Evolutionary conservation across 305 asterid genomes (phyloP).

Genomic region (Nicotiana rustica): DNA sequence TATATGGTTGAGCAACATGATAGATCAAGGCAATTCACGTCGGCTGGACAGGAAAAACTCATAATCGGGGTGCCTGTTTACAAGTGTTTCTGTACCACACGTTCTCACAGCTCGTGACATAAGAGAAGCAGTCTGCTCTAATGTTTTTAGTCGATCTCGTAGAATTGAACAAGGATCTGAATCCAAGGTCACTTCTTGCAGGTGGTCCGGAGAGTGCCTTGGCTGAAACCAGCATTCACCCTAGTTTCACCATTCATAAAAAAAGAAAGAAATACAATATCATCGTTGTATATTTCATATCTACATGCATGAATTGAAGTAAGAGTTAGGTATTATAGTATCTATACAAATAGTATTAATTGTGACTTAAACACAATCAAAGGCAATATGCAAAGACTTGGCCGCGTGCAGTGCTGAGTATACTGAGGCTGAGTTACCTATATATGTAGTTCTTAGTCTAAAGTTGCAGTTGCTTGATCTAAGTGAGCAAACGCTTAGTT

Average conservation of each 20-base stretch:
- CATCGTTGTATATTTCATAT: constrained; percentile 27
- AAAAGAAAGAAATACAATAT: background rate
- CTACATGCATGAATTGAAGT: background rate
- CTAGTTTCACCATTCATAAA: background rate
- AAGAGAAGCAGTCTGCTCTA: constrained; percentile 37
- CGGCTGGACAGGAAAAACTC: constrained; percentile 42
- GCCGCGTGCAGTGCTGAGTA: background rate
- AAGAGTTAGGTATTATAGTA: background rate
- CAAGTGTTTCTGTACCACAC: constrained; percentile 15
- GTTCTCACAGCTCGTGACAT: constrained; percentile 40
- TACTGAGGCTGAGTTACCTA: background rate
- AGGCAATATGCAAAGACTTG: background rate
- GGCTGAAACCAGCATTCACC: constrained; percentile 47
- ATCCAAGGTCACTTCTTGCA: background rate
- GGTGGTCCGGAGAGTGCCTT: constrained; percentile 29
- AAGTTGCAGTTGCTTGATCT: background rate
- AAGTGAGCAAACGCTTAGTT: background rate
- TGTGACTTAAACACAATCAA: background rate
- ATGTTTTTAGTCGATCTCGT: constrained; percentile 33
- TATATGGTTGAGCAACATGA: background rate
- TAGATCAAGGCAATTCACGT: background rate
- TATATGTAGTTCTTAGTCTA: background rate
- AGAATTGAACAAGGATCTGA: constrained; percentile 9
- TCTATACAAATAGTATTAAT: too few species aligned
- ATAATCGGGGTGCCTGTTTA: constrained; percentile 41